Base-by-base conservation (phyloP, 257 asterid genomes). In the Solanum corneliomulleri region DNA sequence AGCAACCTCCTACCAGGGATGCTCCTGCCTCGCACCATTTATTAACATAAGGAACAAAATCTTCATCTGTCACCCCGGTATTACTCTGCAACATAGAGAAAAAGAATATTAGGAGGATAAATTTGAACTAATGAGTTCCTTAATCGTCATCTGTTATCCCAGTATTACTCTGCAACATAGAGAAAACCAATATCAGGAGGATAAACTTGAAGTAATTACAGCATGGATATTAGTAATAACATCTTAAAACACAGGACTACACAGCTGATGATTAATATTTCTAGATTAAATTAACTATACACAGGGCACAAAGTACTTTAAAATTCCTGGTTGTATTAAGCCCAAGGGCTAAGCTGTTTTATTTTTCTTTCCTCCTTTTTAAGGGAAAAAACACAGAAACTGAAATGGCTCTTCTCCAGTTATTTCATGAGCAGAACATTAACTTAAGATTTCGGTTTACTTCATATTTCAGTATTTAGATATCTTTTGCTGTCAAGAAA, bases 21-120 rank as follows among this genome's bases (percentile, higher is more conserved):
- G 98, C 98, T 80, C 99, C 99, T 27, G 84, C 97, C 90, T 94
- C 97, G 62, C 98, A 92, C 99, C 99, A 96, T 69, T 90, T 94
- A 91, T 91, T 90, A 71, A 93, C 92, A 27, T 93, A 94, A 2
- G 98, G 95, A 52, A 95, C 96, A 68, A 96, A 96, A 87, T 90
- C 98, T 87, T 89, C 90, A 89, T 94, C 98, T 1, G 95, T 89
- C 86, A 95, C 93, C 84, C 98, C 98, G 1, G 97, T 95, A 62
- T 94, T 90, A 90, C 94, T 92, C 98, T 95, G 97, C 93, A 90
- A 84, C 41, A 83, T n/a, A 58, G 37, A 35, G 56, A 45, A 88
- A 68, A 21, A 45, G 27, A 9, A 6, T 25, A 45, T 45, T 31
- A 23, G 70, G 68, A 62, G 18, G 49, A 78, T 71, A 35, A n/a